Evolutionary conservation across 2,329 filamentous ascomycete genomes (phyloP).

Genomic region (Claviceps sp.): DNA sequence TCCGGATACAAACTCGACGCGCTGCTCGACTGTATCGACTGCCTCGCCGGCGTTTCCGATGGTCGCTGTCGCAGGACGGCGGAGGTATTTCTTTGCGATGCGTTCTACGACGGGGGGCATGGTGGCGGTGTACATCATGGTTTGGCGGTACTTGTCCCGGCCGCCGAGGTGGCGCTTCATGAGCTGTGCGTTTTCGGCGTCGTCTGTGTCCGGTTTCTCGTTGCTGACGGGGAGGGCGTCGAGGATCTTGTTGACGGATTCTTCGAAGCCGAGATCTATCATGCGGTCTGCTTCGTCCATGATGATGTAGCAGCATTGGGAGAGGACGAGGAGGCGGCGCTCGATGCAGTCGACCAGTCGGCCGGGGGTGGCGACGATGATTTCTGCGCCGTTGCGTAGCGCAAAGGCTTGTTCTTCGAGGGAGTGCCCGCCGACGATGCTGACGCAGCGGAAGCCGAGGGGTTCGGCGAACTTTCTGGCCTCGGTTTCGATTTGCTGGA

Average conservation of each 20-base stretch:
- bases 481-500: conserved; percentile 92
- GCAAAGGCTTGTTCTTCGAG: conserved; percentile 89
- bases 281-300: conserved; percentile 99
- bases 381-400: conserved; percentile 84
- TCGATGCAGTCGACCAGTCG: conserved; percentile 96
- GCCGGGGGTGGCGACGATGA: conserved; percentile 95
- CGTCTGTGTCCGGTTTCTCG: conserved; percentile 88
- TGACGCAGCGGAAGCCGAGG: conserved; percentile 86
- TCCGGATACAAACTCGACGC: conserved; percentile 78
- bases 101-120: conserved; percentile 89
- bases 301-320: conserved; percentile 96
- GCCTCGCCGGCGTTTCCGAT: conserved; percentile 93
- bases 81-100: conserved; percentile 93
- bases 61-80: conserved; percentile 81
- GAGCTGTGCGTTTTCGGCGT: conserved; percentile 71
- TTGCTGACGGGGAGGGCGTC: conserved; percentile 85
- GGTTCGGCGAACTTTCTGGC: conserved; percentile 84
- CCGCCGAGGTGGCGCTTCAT: conserved; percentile 71
- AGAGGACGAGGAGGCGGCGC: conserved; percentile 75
- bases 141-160: conserved; percentile 78
- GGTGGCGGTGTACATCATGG: conserved; percentile 99
- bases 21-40: conserved; percentile 94
- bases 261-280: conserved; percentile 97
- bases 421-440: conserved; percentile 93
- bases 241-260: conserved; percentile 93